Percentiles rank a stretch among this genome's conserved stretches.
These are phyloP conservation scores for Kodamaea sagamina DNA, from an alignment of 805 yeast genomes.

Conservation along the genomic window DNA sequence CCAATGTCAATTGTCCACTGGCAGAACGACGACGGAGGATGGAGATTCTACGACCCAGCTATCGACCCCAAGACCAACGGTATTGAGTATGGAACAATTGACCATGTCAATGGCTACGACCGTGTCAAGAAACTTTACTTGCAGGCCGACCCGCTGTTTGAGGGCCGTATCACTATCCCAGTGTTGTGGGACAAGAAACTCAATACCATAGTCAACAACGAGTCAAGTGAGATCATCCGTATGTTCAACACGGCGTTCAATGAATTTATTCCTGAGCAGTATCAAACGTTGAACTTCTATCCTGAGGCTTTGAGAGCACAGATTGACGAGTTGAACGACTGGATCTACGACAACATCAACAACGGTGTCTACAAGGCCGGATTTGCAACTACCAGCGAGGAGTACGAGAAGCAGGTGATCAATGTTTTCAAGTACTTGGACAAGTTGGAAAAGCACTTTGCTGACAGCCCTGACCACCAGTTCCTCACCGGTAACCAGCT, in stretches of 20 bases:
- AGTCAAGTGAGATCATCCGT: conserved; percentile 85
- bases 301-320: conserved; percentile 55
- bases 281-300: conserved; percentile 56
- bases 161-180: conserved; percentile 89
- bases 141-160: conserved; percentile 72
- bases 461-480: conserved; percentile 39
- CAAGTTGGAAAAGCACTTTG: conserved; percentile 63
- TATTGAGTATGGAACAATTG: conserved; percentile 47
- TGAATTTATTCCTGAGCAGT: conserved; percentile 50
- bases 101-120: conserved; percentile 54
- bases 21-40: conserved; percentile 84
- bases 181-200: conserved; percentile 87
- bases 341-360: conserved; percentile 85
- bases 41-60: conserved; percentile 71
- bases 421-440: conserved; percentile 68
- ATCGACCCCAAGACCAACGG: conserved; percentile 47
- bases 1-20: conserved; percentile 84
- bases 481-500: conserved; percentile 61
- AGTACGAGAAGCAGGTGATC: conserved; percentile 68
- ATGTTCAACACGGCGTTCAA: conserved; percentile 78
- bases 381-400: conserved; percentile 81
- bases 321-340: conserved; percentile 76
- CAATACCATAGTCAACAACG: conserved; percentile 85
- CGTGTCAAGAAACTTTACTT: conserved; percentile 72
- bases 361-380: conserved; percentile 94